A percentile compares a stretch with the other conserved stretches of the same genome.
Evolutionary conservation across 257 asterid species (phyloP).

Genomic region (Echites panduratus): DNA sequence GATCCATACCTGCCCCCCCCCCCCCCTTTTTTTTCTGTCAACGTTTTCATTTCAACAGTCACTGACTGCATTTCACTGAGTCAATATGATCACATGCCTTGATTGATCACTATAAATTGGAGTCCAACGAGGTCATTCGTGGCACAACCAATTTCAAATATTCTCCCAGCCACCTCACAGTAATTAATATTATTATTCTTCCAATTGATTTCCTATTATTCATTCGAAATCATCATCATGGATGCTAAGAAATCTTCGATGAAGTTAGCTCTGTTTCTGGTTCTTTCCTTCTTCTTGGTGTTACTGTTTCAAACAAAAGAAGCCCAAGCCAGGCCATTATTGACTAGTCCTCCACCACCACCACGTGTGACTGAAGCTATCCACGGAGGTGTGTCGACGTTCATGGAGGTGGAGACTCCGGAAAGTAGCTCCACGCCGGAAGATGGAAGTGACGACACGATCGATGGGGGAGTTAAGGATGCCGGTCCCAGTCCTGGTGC

Average conservation of each 20-base stretch:
- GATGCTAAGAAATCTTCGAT: not conserved
- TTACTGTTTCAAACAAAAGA: not conserved
- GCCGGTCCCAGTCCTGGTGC: conserved; percentile 26
- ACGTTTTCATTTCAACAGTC: not conserved
- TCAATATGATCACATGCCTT: too few relatives aligned
- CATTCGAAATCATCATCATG: not conserved
- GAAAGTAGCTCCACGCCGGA: not conserved
- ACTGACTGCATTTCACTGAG: not conserved
- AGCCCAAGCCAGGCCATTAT: not conserved
- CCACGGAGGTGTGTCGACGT: not conserved
- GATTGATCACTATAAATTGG: not conserved
- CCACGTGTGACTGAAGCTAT: not conserved
- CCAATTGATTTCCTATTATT: not conserved
- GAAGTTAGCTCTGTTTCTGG: not conserved
- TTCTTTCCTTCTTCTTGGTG: not conserved
- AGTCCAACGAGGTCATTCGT: not conserved
- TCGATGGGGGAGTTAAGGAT: not conserved
- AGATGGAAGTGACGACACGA: not conserved
- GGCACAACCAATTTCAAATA: not conserved
- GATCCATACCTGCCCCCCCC: too few relatives aligned
- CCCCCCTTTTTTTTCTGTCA: too few relatives aligned
- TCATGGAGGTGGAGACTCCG: not conserved
- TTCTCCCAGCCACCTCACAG: too few relatives aligned
- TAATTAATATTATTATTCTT: not conserved
- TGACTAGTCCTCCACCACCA: not conserved